phyloP scores from a whole-genome alignment of 1,284 basidiomycete genomes.

The Bjerkandera adusta region DNA sequence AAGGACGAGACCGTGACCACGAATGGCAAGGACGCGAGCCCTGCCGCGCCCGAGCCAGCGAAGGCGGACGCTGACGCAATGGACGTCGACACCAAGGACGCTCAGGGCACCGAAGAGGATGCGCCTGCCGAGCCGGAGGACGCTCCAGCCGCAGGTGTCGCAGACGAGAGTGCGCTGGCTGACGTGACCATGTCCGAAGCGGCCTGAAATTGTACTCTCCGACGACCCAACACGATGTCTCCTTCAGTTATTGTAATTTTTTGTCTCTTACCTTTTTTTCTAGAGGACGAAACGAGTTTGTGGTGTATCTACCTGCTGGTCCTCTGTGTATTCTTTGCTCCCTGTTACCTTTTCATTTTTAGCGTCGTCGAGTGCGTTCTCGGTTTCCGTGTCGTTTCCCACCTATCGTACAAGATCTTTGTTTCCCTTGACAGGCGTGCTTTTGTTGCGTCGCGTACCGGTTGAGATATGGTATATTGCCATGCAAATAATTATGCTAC shows the following conservation, averaged over 20 bases:
- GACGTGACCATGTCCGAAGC: constrained; percentile 49
- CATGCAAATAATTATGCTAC: constrained; percentile 12
- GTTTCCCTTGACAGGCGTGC: not conserved
- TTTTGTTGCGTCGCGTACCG: too few relatives aligned
- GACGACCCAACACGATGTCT: too few relatives aligned
- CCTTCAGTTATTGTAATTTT: not conserved
- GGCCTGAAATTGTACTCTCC: too few relatives aligned
- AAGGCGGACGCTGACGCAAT: constrained; percentile 10
- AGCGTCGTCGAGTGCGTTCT: not conserved
- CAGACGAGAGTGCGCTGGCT: constrained; percentile 25
- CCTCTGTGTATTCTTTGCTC: not conserved
- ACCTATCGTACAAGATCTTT: not conserved
- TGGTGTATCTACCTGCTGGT: not conserved
- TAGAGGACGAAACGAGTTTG: not conserved
- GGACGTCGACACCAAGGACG: constrained; percentile 24
- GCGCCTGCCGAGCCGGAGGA: constrained; percentile 15
- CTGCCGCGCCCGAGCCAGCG: not conserved
- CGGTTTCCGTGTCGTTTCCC: not conserved
- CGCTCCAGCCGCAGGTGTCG: constrained; percentile 17
- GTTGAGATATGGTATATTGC: too few relatives aligned
- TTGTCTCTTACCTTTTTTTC: not conserved
- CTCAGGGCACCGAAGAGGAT: constrained; percentile 18
- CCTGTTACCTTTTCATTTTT: constrained; percentile 1
- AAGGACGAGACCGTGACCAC: constrained; percentile 24
- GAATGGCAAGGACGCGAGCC: constrained; percentile 23